Base-by-base conservation (phyloP, 768 basidiomycete species). In the Favolaschia claudopus region DNA sequence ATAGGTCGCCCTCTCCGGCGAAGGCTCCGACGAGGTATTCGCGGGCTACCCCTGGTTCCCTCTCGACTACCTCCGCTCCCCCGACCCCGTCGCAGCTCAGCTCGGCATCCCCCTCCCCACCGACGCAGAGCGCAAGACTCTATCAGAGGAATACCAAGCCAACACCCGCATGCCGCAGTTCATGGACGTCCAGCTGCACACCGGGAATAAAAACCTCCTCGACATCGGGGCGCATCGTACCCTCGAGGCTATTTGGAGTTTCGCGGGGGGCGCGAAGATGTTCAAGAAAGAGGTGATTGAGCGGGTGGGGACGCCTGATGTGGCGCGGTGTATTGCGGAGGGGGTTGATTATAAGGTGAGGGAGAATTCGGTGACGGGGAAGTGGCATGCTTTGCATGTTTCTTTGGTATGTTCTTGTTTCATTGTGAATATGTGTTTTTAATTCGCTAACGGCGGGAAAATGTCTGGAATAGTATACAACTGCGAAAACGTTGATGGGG, bases 11-110 rank as follows among this genome's bases (percentile, higher is more conserved):
- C 53, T 60, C 4, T 25, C 55, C 20, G 58, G 58, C 32, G 58
- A 60, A 60, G 55, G 58, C 9, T 60, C 55, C 19, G 58, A 60
- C 24, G 58, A 60, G 53, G 27, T 48, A 46, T 60, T 60, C 29
- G 52, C 15, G n/a, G 58, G 58, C 2, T 60, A 60, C 53, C 3
- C 58, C 5, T 44, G 42, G 10, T 42, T 60, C 46, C 54, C 28
- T 19, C 24, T 42, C 4, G 58, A 60, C 37, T 55, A 54, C 29
- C 33, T 61, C 5, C 55, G 43, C 27, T 28, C 46, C 13, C 7
- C 34, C 5, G 55, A 58, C 27, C 55, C 55, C 7, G 55, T 48
- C 8, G 52, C 50, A 13, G 34, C 8, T 2, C 20, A 20, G 25
- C n/a, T 58, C 25, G 50, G 55, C 9, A 14, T 58, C 17, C 27